Percentiles rank a stretch among this genome's conserved stretches.
Conservation (phyloP, 768 basidiomycete genomes). For the Calocybe cyanea region DNA sequence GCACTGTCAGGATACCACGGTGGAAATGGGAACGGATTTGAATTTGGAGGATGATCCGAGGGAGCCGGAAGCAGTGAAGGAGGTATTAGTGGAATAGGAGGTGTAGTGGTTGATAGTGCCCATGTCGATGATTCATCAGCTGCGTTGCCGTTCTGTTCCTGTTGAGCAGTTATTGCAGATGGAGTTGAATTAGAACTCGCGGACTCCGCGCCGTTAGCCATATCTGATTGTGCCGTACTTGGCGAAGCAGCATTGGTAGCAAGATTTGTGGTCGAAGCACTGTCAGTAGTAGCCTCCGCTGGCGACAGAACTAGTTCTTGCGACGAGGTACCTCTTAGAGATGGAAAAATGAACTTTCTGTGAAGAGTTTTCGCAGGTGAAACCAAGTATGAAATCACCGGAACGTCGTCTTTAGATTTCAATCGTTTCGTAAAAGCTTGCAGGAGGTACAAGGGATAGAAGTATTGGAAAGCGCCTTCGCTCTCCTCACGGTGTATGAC, state of each 20-base stretch:
- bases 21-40: conserved; percentile 64
- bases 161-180: too few relatives aligned
- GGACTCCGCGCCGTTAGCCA: not conserved
- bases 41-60: conserved; percentile 12
- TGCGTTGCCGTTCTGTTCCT: not conserved
- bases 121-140: not conserved
- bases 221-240: not conserved
- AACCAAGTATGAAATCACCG: conserved; percentile 36
- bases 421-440: conserved; percentile 27
- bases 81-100: conserved; percentile 10
- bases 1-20: conserved; percentile 72
- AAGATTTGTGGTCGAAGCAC: not conserved
- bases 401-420: conserved; percentile 26
- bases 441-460: conserved; percentile 54
- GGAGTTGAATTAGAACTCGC: not conserved
- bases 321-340: conserved; percentile 1
- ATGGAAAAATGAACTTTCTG: conserved; percentile 52
- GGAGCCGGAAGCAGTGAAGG: conserved; percentile 1
- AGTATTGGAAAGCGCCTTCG: conserved; percentile 62
- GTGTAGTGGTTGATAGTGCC: conserved; percentile 5
- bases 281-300: not conserved
- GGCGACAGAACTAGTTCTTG: not conserved
- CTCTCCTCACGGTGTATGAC: conserved; percentile 74
- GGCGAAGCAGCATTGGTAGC: not conserved
- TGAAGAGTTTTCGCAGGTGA: conserved; percentile 43